These are phyloP conservation scores for Endothia cerciana DNA, from an alignment of 2,329 filamentous ascomycete species.

Conservation along the genomic window DNA sequence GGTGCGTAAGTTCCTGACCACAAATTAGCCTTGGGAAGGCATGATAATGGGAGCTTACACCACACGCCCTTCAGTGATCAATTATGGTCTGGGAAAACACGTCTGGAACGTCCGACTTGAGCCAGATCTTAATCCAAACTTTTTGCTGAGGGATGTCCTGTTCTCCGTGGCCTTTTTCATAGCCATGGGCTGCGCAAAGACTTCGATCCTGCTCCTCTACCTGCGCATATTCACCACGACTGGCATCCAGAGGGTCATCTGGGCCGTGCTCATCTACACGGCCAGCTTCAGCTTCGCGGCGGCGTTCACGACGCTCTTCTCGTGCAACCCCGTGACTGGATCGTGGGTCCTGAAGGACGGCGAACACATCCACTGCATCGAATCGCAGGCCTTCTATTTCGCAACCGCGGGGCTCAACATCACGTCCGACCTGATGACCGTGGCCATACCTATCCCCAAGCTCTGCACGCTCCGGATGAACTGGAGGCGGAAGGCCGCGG, in stretches of 20 bases:
- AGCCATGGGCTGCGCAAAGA: constrained; percentile 4
- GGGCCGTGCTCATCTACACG: not conserved
- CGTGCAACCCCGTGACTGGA: not conserved
- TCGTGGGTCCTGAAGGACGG: not conserved
- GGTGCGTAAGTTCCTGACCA: not conserved
- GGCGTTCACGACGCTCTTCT: not conserved
- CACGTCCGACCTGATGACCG: constrained; percentile 7
- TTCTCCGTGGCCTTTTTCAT: not conserved
- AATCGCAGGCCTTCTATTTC: constrained; percentile 4
- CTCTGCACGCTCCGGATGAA: constrained; percentile 1
- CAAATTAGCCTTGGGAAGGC: not conserved
- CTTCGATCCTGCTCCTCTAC: not conserved
- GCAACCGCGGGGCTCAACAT: constrained; percentile 1
- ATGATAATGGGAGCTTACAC: not conserved
- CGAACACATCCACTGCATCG: not conserved
- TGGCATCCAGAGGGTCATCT: not conserved
- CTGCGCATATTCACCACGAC: constrained; percentile 1
- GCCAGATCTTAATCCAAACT: not conserved
- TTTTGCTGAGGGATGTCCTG: not conserved
- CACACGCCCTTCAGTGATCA: not conserved
- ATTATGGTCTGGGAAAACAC: not conserved
- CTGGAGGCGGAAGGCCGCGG: not conserved
- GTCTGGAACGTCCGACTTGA: not conserved
- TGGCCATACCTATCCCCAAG: constrained; percentile 5
- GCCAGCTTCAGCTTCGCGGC: not conserved